Percentiles rank a stretch among this genome's conserved stretches.
Evolutionary conservation across 2,329 filamentous ascomycete genomes (phyloP).

Genomic region (Penicillium sp.): DNA sequence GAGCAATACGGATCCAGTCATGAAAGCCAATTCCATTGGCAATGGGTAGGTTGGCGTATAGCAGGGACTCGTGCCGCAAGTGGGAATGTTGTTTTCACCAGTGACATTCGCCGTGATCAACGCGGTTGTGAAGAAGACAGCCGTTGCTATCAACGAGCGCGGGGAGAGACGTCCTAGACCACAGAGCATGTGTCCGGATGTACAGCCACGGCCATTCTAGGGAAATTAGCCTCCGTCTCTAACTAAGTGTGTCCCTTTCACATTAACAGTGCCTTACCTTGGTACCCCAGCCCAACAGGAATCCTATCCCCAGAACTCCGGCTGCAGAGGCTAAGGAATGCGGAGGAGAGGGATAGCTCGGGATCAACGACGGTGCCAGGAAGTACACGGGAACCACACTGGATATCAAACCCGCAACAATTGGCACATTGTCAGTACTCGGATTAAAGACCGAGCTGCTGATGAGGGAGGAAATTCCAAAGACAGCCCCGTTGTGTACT

Average conservation of each 20-base stretch:
- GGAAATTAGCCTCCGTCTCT: no score
- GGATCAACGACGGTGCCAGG: constrained; percentile 43
- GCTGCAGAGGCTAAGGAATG: constrained; percentile 32
- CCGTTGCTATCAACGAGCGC: constrained; percentile 47
- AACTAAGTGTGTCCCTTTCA: background rate
- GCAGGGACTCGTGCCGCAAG: constrained; percentile 41
- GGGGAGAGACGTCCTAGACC: constrained; percentile 47
- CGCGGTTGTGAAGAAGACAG: constrained; percentile 41
- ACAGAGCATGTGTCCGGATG: constrained; percentile 53
- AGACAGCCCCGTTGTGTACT: constrained; percentile 47
- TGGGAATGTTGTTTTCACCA: constrained; percentile 36
- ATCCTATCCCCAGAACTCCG: constrained; percentile 40
- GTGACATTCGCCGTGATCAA: constrained; percentile 41
- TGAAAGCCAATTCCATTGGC: constrained; percentile 29
- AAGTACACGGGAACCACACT: constrained; percentile 41
- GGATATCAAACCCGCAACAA: constrained; percentile 44
- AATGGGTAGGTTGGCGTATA: constrained; percentile 45
- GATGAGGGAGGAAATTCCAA: constrained; percentile 48
- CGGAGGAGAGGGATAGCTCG: constrained; percentile 37
- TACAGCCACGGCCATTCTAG: constrained; percentile 47
- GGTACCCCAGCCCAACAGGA: constrained; percentile 49
- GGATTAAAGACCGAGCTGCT: constrained; percentile 40
- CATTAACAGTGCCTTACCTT: constrained; percentile 39
- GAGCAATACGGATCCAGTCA: constrained; percentile 29
- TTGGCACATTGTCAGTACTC: constrained; percentile 39